Evolutionary conservation across 139 green algal species (phyloP).

Genomic region (Pseudopediastrum boryanum): DNA sequence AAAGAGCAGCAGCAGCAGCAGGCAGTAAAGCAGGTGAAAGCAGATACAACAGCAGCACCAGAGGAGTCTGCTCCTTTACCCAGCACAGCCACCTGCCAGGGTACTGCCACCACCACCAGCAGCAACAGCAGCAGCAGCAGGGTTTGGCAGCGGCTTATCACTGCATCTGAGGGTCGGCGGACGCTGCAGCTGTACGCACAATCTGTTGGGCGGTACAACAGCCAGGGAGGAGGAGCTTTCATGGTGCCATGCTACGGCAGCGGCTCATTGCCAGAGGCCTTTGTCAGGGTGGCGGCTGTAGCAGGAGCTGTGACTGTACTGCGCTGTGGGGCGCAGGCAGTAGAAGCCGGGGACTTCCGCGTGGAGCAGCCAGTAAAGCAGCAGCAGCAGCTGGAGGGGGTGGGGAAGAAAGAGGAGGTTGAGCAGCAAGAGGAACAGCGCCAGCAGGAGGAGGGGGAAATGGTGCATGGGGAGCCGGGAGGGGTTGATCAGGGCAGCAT

Average conservation of each 20-base stretch:
- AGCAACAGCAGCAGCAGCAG: neutral
- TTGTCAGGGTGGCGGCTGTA: constrained; percentile 52
- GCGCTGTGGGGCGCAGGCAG: constrained; percentile 36
- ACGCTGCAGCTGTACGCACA: constrained; percentile 56
- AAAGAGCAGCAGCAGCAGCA: neutral
- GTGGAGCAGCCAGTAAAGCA: neutral
- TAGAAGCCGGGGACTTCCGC: constrained; percentile 34
- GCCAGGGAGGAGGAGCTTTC: constrained; percentile 52
- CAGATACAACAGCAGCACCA: constrained; percentile 12
- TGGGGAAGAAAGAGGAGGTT: neutral
- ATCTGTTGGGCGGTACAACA: constrained; percentile 53
- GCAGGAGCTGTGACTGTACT: constrained; percentile 60
- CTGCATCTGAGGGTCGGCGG: constrained; percentile 33
- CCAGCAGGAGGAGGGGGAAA: neutral
- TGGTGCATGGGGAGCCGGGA: neutral
- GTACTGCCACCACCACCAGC: neutral
- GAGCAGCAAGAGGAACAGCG: neutral
- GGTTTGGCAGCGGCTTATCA: neutral
- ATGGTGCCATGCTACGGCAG: constrained; percentile 71
- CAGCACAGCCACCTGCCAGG: neutral
- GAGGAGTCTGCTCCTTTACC: neutral
- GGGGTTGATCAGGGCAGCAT: neutral
- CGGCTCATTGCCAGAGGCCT: constrained; percentile 69
- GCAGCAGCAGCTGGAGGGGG: neutral
- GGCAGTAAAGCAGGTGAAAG: neutral